Evolutionary conservation across 2,329 filamentous ascomycete species (phyloP).

Genomic region (Cryphonectria nitschkei): DNA sequence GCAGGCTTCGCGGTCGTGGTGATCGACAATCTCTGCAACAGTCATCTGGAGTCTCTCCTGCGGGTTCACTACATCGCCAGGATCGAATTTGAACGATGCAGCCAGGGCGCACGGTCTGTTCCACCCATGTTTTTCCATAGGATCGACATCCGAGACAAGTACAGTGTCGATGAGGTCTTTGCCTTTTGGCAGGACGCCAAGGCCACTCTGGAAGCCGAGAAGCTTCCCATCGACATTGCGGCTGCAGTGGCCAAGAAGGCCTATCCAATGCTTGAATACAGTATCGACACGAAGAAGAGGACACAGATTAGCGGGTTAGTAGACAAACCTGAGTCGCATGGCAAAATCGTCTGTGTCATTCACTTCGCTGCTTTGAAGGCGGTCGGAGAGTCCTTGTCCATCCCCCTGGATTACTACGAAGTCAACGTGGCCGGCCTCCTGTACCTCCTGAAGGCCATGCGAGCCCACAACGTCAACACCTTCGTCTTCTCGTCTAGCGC

Average conservation of each 20-base stretch:
- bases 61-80: slow-evolving; percentile 24
- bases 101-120: slow-evolving; percentile 12
- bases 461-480: slow-evolving; percentile 18
- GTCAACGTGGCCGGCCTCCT: slow-evolving; percentile 24
- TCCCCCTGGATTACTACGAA: slow-evolving; percentile 26
- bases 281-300: slow-evolving; percentile 17
- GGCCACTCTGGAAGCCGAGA: slow-evolving; percentile 8
- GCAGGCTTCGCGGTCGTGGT: slow-evolving; percentile 27
- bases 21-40: slow-evolving; percentile 27
- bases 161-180: slow-evolving; percentile 22
- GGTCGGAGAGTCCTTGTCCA: slow-evolving; percentile 24
- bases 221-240: slow-evolving; percentile 23
- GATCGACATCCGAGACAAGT: slow-evolving; percentile 21
- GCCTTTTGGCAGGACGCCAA: slow-evolving; percentile 24
- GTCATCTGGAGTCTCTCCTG: slow-evolving; percentile 24
- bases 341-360: slow-evolving; percentile 25
- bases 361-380: slow-evolving; percentile 28
- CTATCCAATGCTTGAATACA: slow-evolving; percentile 23
- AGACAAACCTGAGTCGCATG: slow-evolving; percentile 2
- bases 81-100: slow-evolving; percentile 23
- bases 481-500: slow-evolving; percentile 27
- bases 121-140: slow-evolving; percentile 25
- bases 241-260: slow-evolving; percentile 23
- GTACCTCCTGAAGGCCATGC: slow-evolving; percentile 19
- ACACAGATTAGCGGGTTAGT: slow-evolving; percentile 13